Conservation (phyloP, 2,329 filamentous ascomycete genomes). For the Aspergillus sp. region DNA sequence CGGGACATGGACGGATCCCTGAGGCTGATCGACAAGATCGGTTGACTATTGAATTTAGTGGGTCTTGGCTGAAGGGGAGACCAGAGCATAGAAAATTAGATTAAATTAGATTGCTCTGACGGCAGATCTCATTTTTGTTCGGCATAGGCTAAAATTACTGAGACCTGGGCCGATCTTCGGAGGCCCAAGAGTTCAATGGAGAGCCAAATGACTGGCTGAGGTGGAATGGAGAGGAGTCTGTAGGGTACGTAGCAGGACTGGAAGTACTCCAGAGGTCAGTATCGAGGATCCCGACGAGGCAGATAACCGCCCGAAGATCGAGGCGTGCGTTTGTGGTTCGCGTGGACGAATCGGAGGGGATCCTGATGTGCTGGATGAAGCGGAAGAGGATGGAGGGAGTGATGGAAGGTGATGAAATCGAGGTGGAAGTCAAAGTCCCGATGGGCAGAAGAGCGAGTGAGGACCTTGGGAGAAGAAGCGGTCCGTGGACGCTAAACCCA, state of each 20-base stretch:
- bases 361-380: background rate
- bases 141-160: background rate
- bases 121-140: background rate
- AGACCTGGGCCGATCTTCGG: background rate
- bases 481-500: conserved; percentile 7
- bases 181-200: background rate
- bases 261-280: background rate
- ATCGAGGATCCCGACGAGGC: no score
- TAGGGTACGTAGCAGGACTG: background rate
- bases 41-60: conserved; percentile 40
- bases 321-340: no score
- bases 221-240: background rate
- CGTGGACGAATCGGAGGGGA: background rate
- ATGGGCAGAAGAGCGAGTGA: background rate
- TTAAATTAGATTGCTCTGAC: background rate
- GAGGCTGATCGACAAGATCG: conserved; percentile 37
- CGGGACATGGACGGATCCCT: conserved; percentile 26
- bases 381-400: background rate
- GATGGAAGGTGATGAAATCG: background rate
- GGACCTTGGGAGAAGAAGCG: conserved; percentile 7
- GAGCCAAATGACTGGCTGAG: background rate
- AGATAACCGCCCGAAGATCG: no score
- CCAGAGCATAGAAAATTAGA: background rate
- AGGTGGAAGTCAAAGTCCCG: background rate
- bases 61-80: conserved; percentile 26